These are phyloP conservation scores for Globisporangium middletonii DNA, from an alignment of 352 stramenopile genomes.

Conservation along the genomic window DNA sequence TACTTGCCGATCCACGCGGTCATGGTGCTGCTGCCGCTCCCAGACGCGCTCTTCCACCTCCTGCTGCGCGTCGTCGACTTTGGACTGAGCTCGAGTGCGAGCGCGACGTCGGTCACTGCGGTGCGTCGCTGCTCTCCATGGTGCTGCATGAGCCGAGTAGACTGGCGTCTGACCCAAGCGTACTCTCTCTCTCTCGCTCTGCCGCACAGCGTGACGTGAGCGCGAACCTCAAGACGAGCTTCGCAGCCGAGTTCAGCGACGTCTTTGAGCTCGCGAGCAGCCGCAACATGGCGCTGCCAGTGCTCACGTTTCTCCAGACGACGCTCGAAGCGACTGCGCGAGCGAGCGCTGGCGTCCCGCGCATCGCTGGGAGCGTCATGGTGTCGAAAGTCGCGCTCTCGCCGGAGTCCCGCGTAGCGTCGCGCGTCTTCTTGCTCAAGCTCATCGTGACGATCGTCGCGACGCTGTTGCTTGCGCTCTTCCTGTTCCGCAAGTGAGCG, in stretches of 20 bases:
- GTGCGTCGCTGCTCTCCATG: constrained; percentile 15
- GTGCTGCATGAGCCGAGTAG: background rate
- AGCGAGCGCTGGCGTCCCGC: constrained; percentile 10
- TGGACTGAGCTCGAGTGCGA: constrained; percentile 28
- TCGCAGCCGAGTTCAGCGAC: constrained; percentile 66
- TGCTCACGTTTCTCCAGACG: constrained; percentile 39
- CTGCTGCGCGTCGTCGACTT: constrained; percentile 56
- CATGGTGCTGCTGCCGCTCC: constrained; percentile 69
- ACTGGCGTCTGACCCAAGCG: background rate
- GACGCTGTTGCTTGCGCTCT: constrained; percentile 46
- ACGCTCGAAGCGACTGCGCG: constrained; percentile 27
- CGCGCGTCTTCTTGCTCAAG: constrained; percentile 69
- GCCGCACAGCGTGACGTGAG: constrained; percentile 36
- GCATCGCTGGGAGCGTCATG: constrained; percentile 40
- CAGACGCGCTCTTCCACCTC: constrained; percentile 64
- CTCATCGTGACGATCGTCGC: constrained; percentile 51
- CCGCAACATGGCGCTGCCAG: constrained; percentile 34
- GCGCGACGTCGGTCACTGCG: constrained; percentile 35
- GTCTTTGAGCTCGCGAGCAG: constrained; percentile 63
- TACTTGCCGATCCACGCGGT: constrained; percentile 55
- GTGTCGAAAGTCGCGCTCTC: constrained; percentile 42
- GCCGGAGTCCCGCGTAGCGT: constrained; percentile 32
- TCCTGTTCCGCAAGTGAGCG: constrained; percentile 29
- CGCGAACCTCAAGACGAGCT: constrained; percentile 37
- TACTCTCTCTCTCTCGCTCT: constrained; percentile 2